Evolutionary conservation across 768 basidiomycete species (phyloP).

Genomic region (Tephrocybe sp.): DNA sequence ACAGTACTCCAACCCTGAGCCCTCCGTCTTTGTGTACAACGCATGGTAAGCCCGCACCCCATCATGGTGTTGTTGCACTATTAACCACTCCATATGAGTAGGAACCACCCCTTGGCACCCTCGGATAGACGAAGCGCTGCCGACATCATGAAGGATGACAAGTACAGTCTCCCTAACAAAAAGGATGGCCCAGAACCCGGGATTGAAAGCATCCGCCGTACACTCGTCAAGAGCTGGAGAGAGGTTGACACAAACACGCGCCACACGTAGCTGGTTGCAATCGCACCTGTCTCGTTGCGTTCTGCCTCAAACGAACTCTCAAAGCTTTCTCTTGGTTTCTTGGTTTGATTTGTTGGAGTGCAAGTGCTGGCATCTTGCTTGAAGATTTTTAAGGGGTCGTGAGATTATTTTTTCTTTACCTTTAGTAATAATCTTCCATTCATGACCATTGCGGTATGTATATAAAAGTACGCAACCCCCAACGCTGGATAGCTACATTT

Average conservation of each 20-base stretch:
- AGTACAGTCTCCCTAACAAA: conserved; percentile 12
- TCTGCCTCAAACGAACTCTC: background rate
- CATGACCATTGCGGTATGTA: conserved; percentile 1
- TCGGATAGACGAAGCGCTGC: conserved; percentile 55
- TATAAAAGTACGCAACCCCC: background rate
- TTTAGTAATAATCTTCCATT: too few species aligned
- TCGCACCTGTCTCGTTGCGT: too few species aligned
- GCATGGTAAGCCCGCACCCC: conserved; percentile 28
- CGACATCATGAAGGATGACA: conserved; percentile 33
- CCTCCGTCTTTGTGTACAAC: conserved; percentile 52
- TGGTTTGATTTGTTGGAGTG: background rate
- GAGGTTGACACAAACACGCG: conserved; percentile 16
- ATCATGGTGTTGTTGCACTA: background rate
- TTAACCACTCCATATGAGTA: conserved; percentile 6
- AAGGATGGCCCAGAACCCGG: conserved; percentile 15
- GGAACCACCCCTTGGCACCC: conserved; percentile 73
- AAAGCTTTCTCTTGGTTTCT: background rate
- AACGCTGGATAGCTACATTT: too few species aligned
- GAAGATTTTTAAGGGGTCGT: background rate
- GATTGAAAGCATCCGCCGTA: conserved; percentile 17
- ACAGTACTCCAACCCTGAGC: conserved; percentile 54
- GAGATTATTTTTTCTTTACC: background rate
- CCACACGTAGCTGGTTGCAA: background rate
- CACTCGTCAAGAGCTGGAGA: conserved; percentile 19
- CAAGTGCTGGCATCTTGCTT: background rate